Conservation (phyloP, 2,329 filamentous ascomycete species). For the Diplodia scrobiculata region DNA sequence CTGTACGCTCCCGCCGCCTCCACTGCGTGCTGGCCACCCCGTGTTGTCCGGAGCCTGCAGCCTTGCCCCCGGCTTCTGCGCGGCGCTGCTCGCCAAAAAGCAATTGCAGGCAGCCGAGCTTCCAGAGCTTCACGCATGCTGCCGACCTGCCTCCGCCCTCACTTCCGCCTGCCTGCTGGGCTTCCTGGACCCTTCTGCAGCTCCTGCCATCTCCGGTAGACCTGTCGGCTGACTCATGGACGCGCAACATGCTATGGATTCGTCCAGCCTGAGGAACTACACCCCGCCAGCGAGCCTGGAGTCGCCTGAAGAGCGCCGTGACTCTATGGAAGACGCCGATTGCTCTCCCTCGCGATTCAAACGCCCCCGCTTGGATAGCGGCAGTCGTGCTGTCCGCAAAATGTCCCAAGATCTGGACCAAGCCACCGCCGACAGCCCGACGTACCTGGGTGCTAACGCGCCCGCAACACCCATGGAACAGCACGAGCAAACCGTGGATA, state of each 20-base stretch:
- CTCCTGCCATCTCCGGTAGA: constrained; percentile 17
- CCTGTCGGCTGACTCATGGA: constrained; percentile 22
- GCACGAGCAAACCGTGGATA: constrained; percentile 35
- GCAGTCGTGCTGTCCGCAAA: constrained; percentile 37
- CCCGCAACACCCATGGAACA: constrained; percentile 33
- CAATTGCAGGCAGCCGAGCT: constrained; percentile 28
- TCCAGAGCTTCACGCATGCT: constrained; percentile 30
- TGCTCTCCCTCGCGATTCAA: constrained; percentile 49
- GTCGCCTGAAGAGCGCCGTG: constrained; percentile 46
- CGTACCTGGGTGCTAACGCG: constrained; percentile 29
- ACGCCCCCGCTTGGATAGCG: constrained; percentile 49
- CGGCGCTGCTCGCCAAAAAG: constrained; percentile 12
- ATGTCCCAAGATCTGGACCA: constrained; percentile 37
- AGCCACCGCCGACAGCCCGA: constrained; percentile 14
- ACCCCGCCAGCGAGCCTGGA: constrained; percentile 37
- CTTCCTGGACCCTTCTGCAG: constrained; percentile 16
- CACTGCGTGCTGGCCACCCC: constrained; percentile 14
- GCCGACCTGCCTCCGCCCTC: constrained; percentile 17
- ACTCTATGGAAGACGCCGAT: constrained; percentile 50
- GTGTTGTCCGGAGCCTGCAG: constrained; percentile 1
- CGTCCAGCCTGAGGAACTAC: constrained; percentile 36
- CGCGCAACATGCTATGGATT: constrained; percentile 38
- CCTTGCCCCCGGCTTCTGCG: constrained; percentile 9
- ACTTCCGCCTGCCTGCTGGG: constrained; percentile 12
- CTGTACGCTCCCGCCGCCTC: constrained; percentile 4